Evolutionary conservation across 2,329 filamentous ascomycete genomes (phyloP).

Genomic region (Malbranchea cinnamomea): DNA sequence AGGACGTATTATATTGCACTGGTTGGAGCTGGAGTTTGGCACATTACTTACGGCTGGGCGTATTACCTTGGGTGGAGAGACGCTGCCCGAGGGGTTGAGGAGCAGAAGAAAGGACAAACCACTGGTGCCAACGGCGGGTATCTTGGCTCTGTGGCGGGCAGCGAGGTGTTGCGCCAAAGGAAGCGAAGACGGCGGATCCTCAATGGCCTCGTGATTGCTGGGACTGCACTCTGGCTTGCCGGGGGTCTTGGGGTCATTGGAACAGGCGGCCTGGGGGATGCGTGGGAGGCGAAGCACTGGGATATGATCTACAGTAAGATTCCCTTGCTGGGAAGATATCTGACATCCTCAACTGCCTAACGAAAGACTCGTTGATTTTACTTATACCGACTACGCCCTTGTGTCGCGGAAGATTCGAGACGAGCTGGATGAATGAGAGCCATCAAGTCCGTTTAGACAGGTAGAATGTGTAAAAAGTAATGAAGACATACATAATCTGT

Average conservation of each 20-base stretch:
- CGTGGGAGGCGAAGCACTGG: conserved; percentile 70
- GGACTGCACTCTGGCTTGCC: conserved; percentile 60
- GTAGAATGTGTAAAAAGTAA: too few relatives aligned
- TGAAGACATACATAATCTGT: too few relatives aligned
- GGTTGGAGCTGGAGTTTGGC: conserved; percentile 52
- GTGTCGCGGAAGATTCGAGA: too few relatives aligned
- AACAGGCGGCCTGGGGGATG: conserved; percentile 50
- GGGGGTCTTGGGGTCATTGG: conserved; percentile 69
- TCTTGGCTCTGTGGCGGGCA: conserved; percentile 32
- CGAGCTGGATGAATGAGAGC: too few relatives aligned
- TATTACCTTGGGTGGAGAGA: conserved; percentile 53
- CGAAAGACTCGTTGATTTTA: too few relatives aligned
- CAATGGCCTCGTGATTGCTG: conserved; percentile 45
- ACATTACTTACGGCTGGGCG: conserved; percentile 75
- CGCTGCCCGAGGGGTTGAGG: conserved; percentile 17
- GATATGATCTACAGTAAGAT: conserved; percentile 55
- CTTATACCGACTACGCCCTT: too few relatives aligned
- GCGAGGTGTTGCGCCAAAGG: conserved; percentile 35
- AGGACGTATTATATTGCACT: conserved; percentile 55
- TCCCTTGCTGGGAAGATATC: conserved; percentile 35
- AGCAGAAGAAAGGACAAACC: conserved; percentile 16
- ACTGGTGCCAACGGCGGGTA: conserved; percentile 18
- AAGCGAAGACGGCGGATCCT: conserved; percentile 57
- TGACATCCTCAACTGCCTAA: too few relatives aligned
- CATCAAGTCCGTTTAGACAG: too few relatives aligned